Conservation (phyloP, 2,329 filamentous ascomycete genomes). For the Falciphora oryzae region DNA sequence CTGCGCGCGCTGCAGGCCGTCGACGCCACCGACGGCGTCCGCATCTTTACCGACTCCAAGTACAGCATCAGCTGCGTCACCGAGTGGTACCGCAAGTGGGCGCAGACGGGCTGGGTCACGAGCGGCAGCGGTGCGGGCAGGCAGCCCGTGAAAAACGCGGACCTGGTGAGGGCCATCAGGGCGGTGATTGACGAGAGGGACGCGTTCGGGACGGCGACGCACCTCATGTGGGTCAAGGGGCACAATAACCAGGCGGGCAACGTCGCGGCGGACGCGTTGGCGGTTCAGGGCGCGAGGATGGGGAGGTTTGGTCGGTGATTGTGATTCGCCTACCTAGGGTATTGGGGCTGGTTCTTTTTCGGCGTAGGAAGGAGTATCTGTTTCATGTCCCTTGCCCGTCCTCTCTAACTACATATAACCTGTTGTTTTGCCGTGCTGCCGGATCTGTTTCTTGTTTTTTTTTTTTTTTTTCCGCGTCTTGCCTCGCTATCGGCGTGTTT, state of each 20-base stretch:
- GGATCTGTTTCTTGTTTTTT: background rate
- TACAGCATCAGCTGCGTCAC: constrained; percentile 89
- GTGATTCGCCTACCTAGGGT: too few species aligned
- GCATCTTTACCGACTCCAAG: constrained; percentile 82
- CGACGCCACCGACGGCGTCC: constrained; percentile 58
- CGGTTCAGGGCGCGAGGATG: constrained; percentile 55
- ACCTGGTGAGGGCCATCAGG: constrained; percentile 70
- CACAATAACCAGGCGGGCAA: constrained; percentile 72
- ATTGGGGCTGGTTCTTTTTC: too few species aligned
- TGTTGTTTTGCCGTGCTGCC: too few species aligned
- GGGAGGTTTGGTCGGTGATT: constrained; percentile 1
- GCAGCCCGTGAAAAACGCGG: constrained; percentile 71
- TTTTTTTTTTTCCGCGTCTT: background rate
- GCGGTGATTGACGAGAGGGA: constrained; percentile 65
- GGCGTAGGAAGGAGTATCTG: too few species aligned
- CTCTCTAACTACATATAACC: too few species aligned
- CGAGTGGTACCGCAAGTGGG: constrained; percentile 76
- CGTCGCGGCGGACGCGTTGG: constrained; percentile 70
- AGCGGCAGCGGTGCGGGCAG: constrained; percentile 43
- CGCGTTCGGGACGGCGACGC: constrained; percentile 52
- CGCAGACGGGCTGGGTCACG: constrained; percentile 71
- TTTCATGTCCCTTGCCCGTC: too few species aligned
- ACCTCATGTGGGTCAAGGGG: constrained; percentile 87
- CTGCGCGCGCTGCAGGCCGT: constrained; percentile 74
- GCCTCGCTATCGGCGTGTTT: too few species aligned